Evolutionary conservation across 495 filamentous ascomycete species (phyloP), one percentile per base, ranked within the genome.

Genomic region (Penicillium bialowiezense): DNA sequence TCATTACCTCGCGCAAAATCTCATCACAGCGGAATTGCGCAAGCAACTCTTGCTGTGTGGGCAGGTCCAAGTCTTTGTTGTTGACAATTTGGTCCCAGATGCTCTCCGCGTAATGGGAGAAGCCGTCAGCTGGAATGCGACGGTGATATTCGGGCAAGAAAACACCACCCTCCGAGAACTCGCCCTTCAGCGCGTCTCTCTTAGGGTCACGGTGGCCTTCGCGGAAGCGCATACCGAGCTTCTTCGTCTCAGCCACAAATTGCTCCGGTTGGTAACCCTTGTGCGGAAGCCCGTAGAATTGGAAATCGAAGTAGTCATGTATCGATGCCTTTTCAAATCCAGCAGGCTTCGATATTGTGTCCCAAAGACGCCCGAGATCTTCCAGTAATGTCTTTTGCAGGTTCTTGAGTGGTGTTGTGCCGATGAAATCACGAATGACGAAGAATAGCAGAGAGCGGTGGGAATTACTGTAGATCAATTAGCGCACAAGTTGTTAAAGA

Each of bases 51-150:
- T 98, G 93, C 68, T 98, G 93, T 0, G 93, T 97, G 13, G 93
- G 93, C 26, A 98, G 70, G 72, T 98, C 93, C 51, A 98, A 74
- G 59, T 98, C 93, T 69, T 98, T 98, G 71, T 98, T 98, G 70
- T 90, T 88, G 58, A 95, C 90, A 58, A 98, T 98, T 68, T 97
- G 93, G 63, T 96, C 90, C 93, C 93, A 98, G 13, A 98, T 83
- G 31, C 91, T 88, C 59, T 90, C 84, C 7, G 93, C 91, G 62
- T 97, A 98, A 43, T 88, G 77, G 3, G 92, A 84, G 65, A 97
- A 92, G 5, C 93, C 93, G 64, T 98, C 93, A 8, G 93, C 93
- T 32, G 93, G 93, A 47, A 98, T 97, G 44, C 95, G 79, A 48
- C 93, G 79, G 71, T 98, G 93, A 63, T 98, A 98, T 55, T 96